Conservation (phyloP, 1,284 basidiomycete species). For the Heterobasidion parviporum region DNA sequence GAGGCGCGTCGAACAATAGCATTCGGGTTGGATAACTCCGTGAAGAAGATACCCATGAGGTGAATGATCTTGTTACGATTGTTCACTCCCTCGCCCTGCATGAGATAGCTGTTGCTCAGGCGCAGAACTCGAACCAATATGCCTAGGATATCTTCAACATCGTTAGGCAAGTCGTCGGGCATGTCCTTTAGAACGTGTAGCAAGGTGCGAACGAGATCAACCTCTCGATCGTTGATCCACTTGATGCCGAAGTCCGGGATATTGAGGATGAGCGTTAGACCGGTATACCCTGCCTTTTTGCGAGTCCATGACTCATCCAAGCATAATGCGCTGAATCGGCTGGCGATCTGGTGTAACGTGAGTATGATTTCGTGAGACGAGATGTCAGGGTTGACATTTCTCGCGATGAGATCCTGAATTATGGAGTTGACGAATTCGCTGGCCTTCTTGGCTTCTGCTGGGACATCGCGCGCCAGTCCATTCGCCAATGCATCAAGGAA, state of each 20-base stretch:
- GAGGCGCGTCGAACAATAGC: conserved; percentile 81
- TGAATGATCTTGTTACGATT: conserved; percentile 47
- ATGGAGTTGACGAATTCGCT: conserved; percentile 53
- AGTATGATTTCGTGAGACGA: conserved; percentile 47
- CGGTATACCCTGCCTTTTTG: conserved; percentile 82
- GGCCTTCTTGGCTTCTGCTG: conserved; percentile 51
- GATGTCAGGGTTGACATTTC: conserved; percentile 38
- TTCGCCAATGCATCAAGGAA: conserved; percentile 75
- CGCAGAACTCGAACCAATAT: conserved; percentile 75
- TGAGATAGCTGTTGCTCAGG: conserved; percentile 53
- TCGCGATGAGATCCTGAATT: conserved; percentile 59
- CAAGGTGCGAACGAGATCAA: conserved; percentile 87
- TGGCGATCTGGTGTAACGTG: conserved; percentile 72
- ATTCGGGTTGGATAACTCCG: conserved; percentile 86
- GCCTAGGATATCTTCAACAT: conserved; percentile 75
- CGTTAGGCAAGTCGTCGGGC: conserved; percentile 82
- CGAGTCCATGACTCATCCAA: conserved; percentile 83
- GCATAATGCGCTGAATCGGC: conserved; percentile 77
- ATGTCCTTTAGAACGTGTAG: conserved; percentile 95
- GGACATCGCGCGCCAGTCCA: conserved; percentile 58
- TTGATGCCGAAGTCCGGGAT: conserved; percentile 66
- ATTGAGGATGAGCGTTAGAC: conserved; percentile 72
- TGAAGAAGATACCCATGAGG: conserved; percentile 82
- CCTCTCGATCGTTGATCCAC: conserved; percentile 86
- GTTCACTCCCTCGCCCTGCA: conserved; percentile 32